A percentile compares a stretch with the other conserved stretches of the same genome.
phyloP scores from a whole-genome alignment of 371 early-diverging fungal species.

The Circinella umbellata region DNA sequence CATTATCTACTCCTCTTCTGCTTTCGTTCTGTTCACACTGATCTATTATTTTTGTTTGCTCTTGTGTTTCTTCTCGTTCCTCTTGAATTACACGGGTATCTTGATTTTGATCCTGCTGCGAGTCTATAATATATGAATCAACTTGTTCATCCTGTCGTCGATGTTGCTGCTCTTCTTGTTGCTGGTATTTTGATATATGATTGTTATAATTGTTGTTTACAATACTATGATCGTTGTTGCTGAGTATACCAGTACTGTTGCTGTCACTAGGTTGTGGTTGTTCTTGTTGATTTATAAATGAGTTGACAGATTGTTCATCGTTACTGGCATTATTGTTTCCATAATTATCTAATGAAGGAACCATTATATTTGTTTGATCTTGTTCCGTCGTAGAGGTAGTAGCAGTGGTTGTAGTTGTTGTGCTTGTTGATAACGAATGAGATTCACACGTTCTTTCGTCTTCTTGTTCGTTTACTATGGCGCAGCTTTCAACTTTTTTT shows the following conservation, averaged over 20 bases:
- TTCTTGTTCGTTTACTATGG: not conserved
- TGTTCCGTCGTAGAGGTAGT: not conserved
- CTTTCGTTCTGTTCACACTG: not conserved
- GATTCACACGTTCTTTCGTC: constrained; percentile 2
- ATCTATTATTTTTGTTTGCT: constrained; percentile 1
- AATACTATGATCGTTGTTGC: not conserved
- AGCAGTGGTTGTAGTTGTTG: not conserved
- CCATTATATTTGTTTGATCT: not conserved
- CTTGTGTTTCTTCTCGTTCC: constrained; percentile 2
- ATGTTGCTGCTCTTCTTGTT: not conserved
- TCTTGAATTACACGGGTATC: not conserved
- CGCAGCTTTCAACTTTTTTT: constrained; percentile 1
- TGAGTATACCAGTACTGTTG: not conserved
- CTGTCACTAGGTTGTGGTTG: not conserved
- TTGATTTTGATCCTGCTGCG: not conserved
- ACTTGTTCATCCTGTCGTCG: not conserved
- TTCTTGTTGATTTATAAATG: not conserved
- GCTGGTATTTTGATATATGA: not conserved
- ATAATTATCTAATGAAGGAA: not conserved
- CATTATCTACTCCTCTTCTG: not conserved
- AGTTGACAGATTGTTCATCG: not conserved
- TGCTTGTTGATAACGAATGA: not conserved
- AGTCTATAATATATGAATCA: no score
- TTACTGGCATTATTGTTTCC: not conserved
- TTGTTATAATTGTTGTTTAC: not conserved